These are phyloP conservation scores for Syncephalastrum sp. DNA, from an alignment of 371 early-diverging fungal genomes.

Conservation along the genomic window DNA sequence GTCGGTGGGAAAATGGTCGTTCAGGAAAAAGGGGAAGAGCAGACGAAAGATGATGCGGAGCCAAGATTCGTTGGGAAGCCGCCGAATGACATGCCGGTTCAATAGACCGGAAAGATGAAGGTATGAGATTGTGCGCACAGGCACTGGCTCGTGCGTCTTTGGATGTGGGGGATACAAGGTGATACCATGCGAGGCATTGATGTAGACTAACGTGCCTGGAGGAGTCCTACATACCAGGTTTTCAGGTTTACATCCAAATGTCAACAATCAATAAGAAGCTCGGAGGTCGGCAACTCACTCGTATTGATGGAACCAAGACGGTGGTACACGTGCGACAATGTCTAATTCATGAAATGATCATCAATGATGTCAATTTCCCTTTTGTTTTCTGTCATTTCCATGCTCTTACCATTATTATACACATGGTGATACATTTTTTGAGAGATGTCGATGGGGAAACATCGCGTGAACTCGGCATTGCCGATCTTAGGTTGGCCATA, in stretches of 20 bases:
- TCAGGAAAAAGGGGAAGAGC: slow-evolving; percentile 56
- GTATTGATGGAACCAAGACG: slow-evolving; percentile 16
- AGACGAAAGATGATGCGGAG: slow-evolving; percentile 52
- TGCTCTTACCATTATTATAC: slow-evolving; percentile 49
- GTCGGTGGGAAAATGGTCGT: slow-evolving; percentile 61
- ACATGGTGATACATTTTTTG: slow-evolving; percentile 60
- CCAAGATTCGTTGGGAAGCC: slow-evolving; percentile 47
- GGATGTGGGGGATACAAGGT: slow-evolving; percentile 62
- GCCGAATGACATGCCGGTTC: slow-evolving; percentile 50
- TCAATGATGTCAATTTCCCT: neutral
- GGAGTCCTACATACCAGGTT: slow-evolving; percentile 43
- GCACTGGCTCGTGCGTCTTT: slow-evolving; percentile 53
- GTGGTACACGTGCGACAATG: slow-evolving; percentile 44
- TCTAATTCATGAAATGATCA: slow-evolving; percentile 15
- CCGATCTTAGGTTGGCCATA: slow-evolving; percentile 61
- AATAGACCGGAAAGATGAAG: slow-evolving; percentile 58
- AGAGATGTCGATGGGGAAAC: slow-evolving; percentile 46
- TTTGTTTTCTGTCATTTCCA: no score
- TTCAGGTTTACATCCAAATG: slow-evolving; percentile 6
- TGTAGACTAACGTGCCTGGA: slow-evolving; percentile 60
- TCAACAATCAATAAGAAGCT: neutral
- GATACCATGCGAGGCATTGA: slow-evolving; percentile 52
- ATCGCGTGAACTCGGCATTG: slow-evolving; percentile 50
- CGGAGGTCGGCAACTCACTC: slow-evolving; percentile 10
- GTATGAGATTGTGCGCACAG: slow-evolving; percentile 56